phyloP scores from a whole-genome alignment of 148 eudicot species.

The Silene conica region DNA sequence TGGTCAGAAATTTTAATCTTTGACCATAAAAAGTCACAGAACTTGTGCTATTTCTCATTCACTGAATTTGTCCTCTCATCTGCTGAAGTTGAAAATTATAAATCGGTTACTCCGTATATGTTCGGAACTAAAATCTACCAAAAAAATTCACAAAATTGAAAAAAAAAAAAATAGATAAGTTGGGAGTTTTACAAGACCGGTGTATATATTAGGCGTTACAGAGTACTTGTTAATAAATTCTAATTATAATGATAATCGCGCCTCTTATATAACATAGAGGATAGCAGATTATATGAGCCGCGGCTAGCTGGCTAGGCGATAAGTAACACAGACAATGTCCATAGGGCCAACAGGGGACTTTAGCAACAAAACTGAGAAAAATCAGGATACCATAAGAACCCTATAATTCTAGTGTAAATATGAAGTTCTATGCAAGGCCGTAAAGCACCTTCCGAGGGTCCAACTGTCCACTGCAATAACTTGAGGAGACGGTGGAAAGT shows the following conservation, averaged over 20 bases:
- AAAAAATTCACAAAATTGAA: too few species aligned
- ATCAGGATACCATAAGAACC: conserved; percentile 1
- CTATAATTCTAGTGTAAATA: neutral
- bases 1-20: too few species aligned
- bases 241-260: neutral
- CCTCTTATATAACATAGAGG: conserved; percentile 3
- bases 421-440: conserved; percentile 31
- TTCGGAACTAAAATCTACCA: too few species aligned
- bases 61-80: too few species aligned
- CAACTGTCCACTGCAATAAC: conserved; percentile 84
- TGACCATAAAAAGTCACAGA: too few species aligned
- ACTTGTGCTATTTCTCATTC: too few species aligned
- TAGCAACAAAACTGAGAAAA: conserved; percentile 9
- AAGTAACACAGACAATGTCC: neutral
- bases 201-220: too few species aligned
- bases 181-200: too few species aligned
- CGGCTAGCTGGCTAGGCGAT: neutral
- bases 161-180: too few species aligned
- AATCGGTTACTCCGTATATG: too few species aligned
- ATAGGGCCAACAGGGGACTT: neutral
- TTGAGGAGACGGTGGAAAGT: conserved; percentile 68
- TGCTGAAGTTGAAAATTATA: too few species aligned
- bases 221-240: neutral
- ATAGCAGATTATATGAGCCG: neutral
- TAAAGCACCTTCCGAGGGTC: conserved; percentile 69